Conservation (phyloP, 768 basidiomycete genomes). For the Sarcomyxa edulis region DNA sequence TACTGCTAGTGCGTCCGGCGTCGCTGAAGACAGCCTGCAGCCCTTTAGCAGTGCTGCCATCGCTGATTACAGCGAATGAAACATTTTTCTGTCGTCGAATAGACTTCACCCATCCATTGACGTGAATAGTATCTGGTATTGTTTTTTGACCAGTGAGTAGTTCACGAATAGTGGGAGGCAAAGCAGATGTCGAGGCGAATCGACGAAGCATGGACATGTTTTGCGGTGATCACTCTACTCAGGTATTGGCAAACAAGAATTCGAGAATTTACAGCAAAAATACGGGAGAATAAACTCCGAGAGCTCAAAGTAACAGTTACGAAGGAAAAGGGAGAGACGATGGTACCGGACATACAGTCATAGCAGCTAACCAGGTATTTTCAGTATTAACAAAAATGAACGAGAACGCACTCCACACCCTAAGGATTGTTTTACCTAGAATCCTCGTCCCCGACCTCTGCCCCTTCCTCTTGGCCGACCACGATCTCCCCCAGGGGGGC, state of each 20-base stretch:
- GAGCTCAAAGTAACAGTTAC: too few relatives aligned
- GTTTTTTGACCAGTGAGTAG: slow-evolving; percentile 15
- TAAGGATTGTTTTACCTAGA: slow-evolving; percentile 1
- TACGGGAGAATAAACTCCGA: too few relatives aligned
- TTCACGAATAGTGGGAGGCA: slow-evolving; percentile 26
- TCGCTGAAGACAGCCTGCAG: slow-evolving; percentile 74
- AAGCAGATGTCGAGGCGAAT: not conserved
- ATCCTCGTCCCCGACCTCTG: slow-evolving; percentile 45
- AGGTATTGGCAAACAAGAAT: too few relatives aligned
- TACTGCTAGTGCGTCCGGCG: slow-evolving; percentile 10
- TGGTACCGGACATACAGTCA: too few relatives aligned
- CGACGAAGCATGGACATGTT: slow-evolving; percentile 2
- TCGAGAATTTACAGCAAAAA: too few relatives aligned
- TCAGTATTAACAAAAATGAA: too few relatives aligned
- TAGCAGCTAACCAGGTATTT: too few relatives aligned
- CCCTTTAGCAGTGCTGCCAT: slow-evolving; percentile 68
- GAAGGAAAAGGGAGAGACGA: too few relatives aligned
- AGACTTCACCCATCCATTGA: slow-evolving; percentile 85
- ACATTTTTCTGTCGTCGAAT: slow-evolving; percentile 83
- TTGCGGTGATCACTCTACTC: too few relatives aligned
- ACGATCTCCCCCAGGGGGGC: slow-evolving; percentile 46
- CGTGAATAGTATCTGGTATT: not conserved
- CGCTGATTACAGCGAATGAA: slow-evolving; percentile 78
- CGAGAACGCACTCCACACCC: not conserved
- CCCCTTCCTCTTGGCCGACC: slow-evolving; percentile 49